Evolutionary conservation across 2,329 filamentous ascomycete genomes (phyloP).

Genomic region (Dothidotthia symphoricarpi): DNA sequence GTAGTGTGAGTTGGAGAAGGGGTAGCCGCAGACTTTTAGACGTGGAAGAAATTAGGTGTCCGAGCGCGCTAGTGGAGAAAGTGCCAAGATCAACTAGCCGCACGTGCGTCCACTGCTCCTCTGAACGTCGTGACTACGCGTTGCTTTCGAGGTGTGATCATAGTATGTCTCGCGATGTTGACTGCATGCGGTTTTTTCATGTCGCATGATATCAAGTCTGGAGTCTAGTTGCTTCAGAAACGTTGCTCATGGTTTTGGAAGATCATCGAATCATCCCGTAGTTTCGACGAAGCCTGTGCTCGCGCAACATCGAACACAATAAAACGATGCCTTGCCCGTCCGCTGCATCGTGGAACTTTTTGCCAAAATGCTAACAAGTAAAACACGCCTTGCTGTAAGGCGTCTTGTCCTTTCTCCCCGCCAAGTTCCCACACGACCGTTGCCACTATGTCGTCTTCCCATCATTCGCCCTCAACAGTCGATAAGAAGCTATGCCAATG

Average conservation of each 20-base stretch:
- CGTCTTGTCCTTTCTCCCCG: constrained; percentile 28
- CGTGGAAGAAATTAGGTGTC: constrained; percentile 17
- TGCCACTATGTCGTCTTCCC: constrained; percentile 27
- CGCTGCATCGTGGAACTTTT: neutral
- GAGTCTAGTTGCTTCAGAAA: constrained; percentile 5
- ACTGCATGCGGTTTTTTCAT: too few relatives aligned
- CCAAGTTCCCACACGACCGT: constrained; percentile 16
- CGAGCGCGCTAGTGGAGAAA: constrained; percentile 7
- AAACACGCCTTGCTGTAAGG: constrained; percentile 37
- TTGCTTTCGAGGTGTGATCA: too few relatives aligned
- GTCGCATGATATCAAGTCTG: neutral
- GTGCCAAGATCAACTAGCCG: too few relatives aligned
- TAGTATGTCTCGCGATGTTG: too few relatives aligned
- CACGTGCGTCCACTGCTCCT: constrained; percentile 8
- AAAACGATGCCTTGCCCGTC: constrained; percentile 20
- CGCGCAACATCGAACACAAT: constrained; percentile 20
- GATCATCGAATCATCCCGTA: constrained; percentile 21
- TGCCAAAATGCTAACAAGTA: constrained; percentile 37
- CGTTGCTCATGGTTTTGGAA: constrained; percentile 15
- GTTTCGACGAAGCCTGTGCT: constrained; percentile 23
- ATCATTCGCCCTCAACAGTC: constrained; percentile 7
- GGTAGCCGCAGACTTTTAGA: constrained; percentile 20
- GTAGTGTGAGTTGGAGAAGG: constrained; percentile 15
- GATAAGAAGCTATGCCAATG: constrained; percentile 58
- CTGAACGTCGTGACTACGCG: neutral